Evolutionary conservation across 2,329 filamentous ascomycete species (phyloP), one percentile per base, ranked within the genome.

Genomic region (Trichophyton schoenleinii): DNA sequence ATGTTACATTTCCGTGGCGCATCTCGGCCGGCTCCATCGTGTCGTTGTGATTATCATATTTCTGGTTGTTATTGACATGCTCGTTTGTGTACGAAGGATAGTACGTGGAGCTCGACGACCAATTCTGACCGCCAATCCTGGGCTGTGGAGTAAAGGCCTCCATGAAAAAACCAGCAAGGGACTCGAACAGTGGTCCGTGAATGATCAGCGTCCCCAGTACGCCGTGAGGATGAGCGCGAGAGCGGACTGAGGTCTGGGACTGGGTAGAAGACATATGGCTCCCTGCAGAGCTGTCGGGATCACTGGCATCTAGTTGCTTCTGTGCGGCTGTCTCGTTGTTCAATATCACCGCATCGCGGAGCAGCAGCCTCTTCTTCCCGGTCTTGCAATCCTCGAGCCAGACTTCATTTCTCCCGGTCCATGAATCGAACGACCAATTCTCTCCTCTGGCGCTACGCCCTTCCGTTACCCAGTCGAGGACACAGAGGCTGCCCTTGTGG

Each of bases 391-490:
- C 70, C 20, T 69, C 65, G 1, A 67, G 67, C 63, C 71, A 68
- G n/a, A 97, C 81, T 75, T 99, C 94, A 70, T 96, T 97, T 65
- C 88, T 82, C 8, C 90, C 91, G 62, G 80, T 83, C 84, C 94
- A 97, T 64, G 81, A 81, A 61, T 81, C 77, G 63, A 96, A 85
- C 67, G 86, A 86, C 94, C 94, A 99, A 65, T 89, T 81, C 75
- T 99, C 94, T 25, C 91, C 91, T 55, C 88, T 83, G 3, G 94
- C 91, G 3, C 81, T 83, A 18, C 94, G 84, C 6, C 94, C 94
- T 69, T 92, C 88, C 1, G 86, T 95, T 5, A 97, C 91, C 94
- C 94, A 99, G 73, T 99, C 94, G 53, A 96, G 78, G 1, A 95
- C 80, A 70, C 91, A 95, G 13, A 97, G 75, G 46, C 87, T 67